Percentiles rank a stretch among this genome's conserved stretches.
phyloP scores from a whole-genome alignment of 2,329 filamentous ascomycete genomes.

The Teratosphaeriaceae sp. region DNA sequence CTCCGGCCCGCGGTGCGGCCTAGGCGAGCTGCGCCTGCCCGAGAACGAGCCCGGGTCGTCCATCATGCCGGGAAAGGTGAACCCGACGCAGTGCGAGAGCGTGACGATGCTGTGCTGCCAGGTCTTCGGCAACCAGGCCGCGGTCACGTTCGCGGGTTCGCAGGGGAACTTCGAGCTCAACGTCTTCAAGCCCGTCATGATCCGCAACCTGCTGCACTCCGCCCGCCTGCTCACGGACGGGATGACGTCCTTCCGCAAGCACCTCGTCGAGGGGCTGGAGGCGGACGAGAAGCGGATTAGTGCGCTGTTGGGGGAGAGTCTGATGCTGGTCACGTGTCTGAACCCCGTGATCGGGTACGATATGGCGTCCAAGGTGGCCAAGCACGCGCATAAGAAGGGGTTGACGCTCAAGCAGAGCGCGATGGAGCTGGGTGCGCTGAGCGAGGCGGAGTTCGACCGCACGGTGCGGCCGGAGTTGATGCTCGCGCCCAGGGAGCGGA shows the following conservation, averaged over 20 bases:
- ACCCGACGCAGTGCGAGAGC: slow-evolving; percentile 96
- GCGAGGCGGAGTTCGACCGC: slow-evolving; percentile 80
- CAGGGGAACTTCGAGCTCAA: slow-evolving; percentile 99
- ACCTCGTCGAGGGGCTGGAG: slow-evolving; percentile 78
- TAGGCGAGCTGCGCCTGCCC: slow-evolving; percentile 85
- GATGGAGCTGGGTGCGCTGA: slow-evolving; percentile 85
- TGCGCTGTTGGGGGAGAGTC: slow-evolving; percentile 86
- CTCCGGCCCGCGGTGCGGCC: slow-evolving; percentile 88
- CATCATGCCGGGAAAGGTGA: slow-evolving; percentile 99
- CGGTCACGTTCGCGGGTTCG: slow-evolving; percentile 88
- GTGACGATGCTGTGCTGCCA: slow-evolving; percentile 97
- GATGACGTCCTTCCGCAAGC: slow-evolving; percentile 93
- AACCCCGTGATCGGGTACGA: slow-evolving; percentile 98
- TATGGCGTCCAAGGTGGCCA: slow-evolving; percentile 93
- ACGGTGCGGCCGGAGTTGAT: slow-evolving; percentile 92
- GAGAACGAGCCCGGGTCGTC: slow-evolving; percentile 98
- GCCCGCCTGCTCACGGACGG: slow-evolving; percentile 79
- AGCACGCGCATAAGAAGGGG: slow-evolving; percentile 99
- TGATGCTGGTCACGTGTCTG: slow-evolving; percentile 97
- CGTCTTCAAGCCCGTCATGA: slow-evolving; percentile 96
- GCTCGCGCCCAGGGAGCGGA: slow-evolving; percentile 72
- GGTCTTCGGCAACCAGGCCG: slow-evolving; percentile 95
- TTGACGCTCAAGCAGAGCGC: slow-evolving; percentile 89
- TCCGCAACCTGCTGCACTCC: slow-evolving; percentile 92
- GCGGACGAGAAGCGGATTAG: slow-evolving; percentile 92